Percentiles rank a stretch among this genome's conserved stretches.
Conservation (phyloP, 2,329 filamentous ascomycete genomes). For the Neopestalotiopsis clavispora region DNA sequence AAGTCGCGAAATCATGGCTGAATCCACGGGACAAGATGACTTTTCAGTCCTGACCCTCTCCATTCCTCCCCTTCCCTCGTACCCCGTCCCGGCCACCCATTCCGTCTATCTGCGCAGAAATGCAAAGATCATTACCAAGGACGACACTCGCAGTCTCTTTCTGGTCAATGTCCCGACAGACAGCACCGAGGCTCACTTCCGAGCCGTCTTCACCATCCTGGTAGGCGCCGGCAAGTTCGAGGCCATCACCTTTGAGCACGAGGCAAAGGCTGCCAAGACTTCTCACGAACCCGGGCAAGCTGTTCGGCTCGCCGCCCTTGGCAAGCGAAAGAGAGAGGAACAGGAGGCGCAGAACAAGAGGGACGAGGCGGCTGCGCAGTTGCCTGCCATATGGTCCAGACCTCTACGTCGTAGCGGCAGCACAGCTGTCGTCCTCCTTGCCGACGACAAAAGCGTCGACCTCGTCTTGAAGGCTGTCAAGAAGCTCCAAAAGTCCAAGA, state of each 20-base stretch:
- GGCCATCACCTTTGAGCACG: constrained; percentile 74
- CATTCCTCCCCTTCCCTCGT: constrained; percentile 67
- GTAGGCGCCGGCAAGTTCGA: constrained; percentile 82
- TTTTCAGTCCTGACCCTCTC: constrained; percentile 74
- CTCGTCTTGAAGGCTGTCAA: constrained; percentile 76
- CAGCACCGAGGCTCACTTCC: constrained; percentile 77
- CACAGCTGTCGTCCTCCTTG: constrained; percentile 81
- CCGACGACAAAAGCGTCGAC: constrained; percentile 80
- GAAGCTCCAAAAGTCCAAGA: constrained; percentile 63
- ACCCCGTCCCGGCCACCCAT: constrained; percentile 69
- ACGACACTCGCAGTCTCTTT: constrained; percentile 83
- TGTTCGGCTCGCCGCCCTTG: constrained; percentile 45
- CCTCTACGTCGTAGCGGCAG: constrained; percentile 74
- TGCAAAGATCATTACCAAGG: constrained; percentile 72
- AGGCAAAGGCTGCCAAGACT: constrained; percentile 46
- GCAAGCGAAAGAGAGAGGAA: constrained; percentile 54
- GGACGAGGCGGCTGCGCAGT: constrained; percentile 61
- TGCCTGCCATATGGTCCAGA: constrained; percentile 78
- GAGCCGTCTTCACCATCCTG: constrained; percentile 74
- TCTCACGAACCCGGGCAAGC: constrained; percentile 51
- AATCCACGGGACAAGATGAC: constrained; percentile 54
- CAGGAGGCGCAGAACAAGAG: constrained; percentile 45
- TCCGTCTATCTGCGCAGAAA: constrained; percentile 88
- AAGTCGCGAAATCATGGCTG: constrained; percentile 35
- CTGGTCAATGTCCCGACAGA: constrained; percentile 89